These are phyloP conservation scores for Botrytis fragariae DNA, from an alignment of 2,329 filamentous ascomycete genomes.

Conservation along the genomic window DNA sequence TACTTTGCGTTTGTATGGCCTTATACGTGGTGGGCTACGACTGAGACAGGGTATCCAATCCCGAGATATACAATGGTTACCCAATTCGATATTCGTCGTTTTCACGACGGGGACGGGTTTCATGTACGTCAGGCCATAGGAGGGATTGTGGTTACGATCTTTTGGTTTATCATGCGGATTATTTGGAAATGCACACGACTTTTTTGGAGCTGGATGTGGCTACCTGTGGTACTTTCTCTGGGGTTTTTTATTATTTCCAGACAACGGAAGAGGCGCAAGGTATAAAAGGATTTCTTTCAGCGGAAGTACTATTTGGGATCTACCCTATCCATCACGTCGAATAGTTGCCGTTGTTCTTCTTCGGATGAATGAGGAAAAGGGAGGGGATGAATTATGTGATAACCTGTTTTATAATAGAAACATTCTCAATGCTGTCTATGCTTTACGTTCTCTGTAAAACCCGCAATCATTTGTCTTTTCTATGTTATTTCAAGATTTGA, in stretches of 20 bases:
- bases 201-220: too few relatives aligned
- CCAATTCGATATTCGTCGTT: neutral
- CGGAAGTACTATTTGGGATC: too few relatives aligned
- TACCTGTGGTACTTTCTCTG: too few relatives aligned
- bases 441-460: neutral
- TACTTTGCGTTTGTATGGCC: neutral
- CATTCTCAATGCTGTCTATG: neutral
- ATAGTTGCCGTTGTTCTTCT: too few relatives aligned
- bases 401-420: neutral
- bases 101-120: neutral
- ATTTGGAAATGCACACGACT: too few relatives aligned
- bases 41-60: neutral
- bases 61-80: neutral
- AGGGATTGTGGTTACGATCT: neutral
- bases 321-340: too few relatives aligned
- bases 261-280: too few relatives aligned
- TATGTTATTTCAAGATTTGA: rapidly evolving
- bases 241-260: too few relatives aligned
- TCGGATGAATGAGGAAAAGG: neutral
- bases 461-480: neutral
- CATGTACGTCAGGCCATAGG: neutral
- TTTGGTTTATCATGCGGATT: too few relatives aligned
- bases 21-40: neutral
- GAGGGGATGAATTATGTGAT: neutral
- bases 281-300: too few relatives aligned